Base-by-base conservation (phyloP, 345 rosid species). In the Hevea brasiliensis region DNA sequence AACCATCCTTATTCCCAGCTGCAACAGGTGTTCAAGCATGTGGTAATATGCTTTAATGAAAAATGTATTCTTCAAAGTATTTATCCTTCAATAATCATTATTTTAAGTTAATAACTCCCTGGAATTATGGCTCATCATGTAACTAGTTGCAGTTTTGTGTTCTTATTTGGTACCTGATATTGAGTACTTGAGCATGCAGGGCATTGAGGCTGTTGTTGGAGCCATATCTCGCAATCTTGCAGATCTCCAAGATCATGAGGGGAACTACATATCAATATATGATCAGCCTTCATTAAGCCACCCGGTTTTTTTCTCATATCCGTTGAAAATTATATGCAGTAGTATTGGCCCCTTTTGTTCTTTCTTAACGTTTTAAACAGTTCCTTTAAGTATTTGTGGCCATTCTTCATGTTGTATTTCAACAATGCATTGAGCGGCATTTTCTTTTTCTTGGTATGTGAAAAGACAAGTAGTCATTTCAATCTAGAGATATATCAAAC, bases 1-100 rank as follows among this genome's bases (percentile, higher is more conserved):
- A 88, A 92, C 80, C 99, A 95, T 85, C 99, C 99, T 66, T 92
- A 95, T 80, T 92, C 99, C 50, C 97, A 95, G 86, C 90, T 95
- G 78, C 99, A 88, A 70, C 99, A 92, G 87, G 98, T 95, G 62
- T 95, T 91, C 79, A 95, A 89, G 88, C 99, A 95, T 72, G 97
- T 92, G 97, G 99, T 92, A 90, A 83, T 73, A 14, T 72, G 56
- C 42, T 42, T 7, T 41, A 66, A 17, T 65, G 65, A 51, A 54
- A 74, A 65, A 51, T 47, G 58, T 37, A 58, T 50, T 53, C 76
- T 80, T 47, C 51, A 47, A 32, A 1, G 4, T 47, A 47, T 47
- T 13, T 47, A 11, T 14, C 13, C 0, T 44, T 55, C 62, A 21
- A 8, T 75, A 64, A 64, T 65, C 44, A 55, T 57, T 69, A 51